A percentile compares a stretch with the other conserved stretches of the same genome.
Evolutionary conservation across 495 filamentous ascomycete species (phyloP).

Genomic region (Mytilinidion resinicola): DNA sequence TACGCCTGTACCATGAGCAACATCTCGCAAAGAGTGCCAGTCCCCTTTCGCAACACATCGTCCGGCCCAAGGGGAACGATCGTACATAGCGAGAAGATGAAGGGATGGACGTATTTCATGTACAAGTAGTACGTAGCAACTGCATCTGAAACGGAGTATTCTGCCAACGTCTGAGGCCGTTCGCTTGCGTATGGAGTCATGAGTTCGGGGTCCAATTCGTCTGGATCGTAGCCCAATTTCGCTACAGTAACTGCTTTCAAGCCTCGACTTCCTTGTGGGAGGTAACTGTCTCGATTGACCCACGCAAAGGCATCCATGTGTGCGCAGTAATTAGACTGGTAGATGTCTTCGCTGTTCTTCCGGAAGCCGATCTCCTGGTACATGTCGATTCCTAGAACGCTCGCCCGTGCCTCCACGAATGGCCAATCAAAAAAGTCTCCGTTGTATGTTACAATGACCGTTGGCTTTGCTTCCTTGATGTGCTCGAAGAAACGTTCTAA

Average conservation of each 20-base stretch:
- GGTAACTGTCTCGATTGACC: constrained; percentile 97
- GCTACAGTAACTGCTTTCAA: constrained; percentile 96
- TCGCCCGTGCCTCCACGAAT: constrained; percentile 89
- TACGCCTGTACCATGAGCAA: constrained; percentile 98
- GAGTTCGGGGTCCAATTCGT: constrained; percentile 94
- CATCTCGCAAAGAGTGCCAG: constrained; percentile 97
- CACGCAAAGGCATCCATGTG: constrained; percentile 99
- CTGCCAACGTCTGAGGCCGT: constrained; percentile 84
- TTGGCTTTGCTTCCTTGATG: constrained; percentile 89
- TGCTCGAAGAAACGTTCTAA: constrained; percentile 92
- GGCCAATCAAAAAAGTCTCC: constrained; percentile 99
- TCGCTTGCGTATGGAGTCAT: constrained; percentile 94
- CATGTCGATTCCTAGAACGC: constrained; percentile 96
- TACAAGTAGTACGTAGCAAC: constrained; percentile 99
- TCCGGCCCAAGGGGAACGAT: constrained; percentile 92
- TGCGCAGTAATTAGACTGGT: constrained; percentile 87
- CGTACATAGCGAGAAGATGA: constrained; percentile 97
- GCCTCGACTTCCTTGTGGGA: constrained; percentile 94
- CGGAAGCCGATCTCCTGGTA: constrained; percentile 96
- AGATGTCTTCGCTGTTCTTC: constrained; percentile 92
- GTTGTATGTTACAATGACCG: constrained; percentile 98
- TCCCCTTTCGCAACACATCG: constrained; percentile 89
- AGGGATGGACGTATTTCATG: constrained; percentile 99
- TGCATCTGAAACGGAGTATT: constrained; percentile 98
- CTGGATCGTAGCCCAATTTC: constrained; percentile 96